These are phyloP conservation scores for Myxozyma geophila DNA, from an alignment of 805 yeast species.

Conservation along the genomic window DNA sequence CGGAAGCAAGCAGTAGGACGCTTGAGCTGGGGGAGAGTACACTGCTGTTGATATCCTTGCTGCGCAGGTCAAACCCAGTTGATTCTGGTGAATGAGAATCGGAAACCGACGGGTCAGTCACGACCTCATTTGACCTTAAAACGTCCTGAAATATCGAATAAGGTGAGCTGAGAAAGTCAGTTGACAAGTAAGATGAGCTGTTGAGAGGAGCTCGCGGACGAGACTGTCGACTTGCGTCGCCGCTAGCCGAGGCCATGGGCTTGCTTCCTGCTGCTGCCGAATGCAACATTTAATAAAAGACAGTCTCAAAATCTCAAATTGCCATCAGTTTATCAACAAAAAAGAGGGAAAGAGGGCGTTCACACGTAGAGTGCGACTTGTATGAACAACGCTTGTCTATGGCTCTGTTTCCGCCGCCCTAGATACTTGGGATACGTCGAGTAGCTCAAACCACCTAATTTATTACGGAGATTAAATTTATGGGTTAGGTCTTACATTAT, in stretches of 20 bases:
- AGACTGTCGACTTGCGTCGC: not conserved
- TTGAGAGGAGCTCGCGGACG: not conserved
- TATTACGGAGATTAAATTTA: too few species aligned
- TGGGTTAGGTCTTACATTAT: not conserved
- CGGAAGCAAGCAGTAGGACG: slow-evolving; percentile 34
- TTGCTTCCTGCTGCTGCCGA: slow-evolving; percentile 6
- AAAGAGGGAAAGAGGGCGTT: not conserved
- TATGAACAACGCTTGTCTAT: not conserved
- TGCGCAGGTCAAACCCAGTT: not conserved
- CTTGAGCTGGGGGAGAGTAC: slow-evolving; percentile 2
- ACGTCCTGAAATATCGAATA: slow-evolving; percentile 34
- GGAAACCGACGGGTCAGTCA: not conserved
- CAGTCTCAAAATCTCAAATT: not conserved
- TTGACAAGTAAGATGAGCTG: slow-evolving; percentile 2
- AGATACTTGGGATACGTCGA: not conserved
- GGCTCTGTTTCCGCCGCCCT: not conserved
- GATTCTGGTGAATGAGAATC: not conserved
- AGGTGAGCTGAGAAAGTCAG: slow-evolving; percentile 28
- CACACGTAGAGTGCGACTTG: not conserved
- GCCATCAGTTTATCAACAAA: not conserved
- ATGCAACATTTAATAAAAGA: not conserved
- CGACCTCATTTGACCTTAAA: slow-evolving; percentile 2
- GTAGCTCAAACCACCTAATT: not conserved
- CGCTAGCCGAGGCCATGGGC: not conserved
- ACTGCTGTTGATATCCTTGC: not conserved